phyloP scores from a whole-genome alignment of 371 early-diverging fungal genomes.

The Mycotypha africana region DNA sequence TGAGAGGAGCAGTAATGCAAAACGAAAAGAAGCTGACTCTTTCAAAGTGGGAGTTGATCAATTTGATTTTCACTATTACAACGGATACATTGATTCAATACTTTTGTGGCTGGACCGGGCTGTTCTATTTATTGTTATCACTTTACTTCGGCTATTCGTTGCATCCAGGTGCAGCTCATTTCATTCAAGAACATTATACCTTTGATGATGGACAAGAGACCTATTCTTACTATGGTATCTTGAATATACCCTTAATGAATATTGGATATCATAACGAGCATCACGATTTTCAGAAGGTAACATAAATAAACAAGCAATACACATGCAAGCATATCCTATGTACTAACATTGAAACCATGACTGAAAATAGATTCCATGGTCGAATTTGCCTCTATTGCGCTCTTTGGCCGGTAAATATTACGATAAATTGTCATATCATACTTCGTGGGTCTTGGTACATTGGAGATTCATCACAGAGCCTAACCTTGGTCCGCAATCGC shows the following conservation, averaged over 20 bases:
- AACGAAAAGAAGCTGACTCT: constrained; percentile 56
- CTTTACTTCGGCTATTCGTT: constrained; percentile 88
- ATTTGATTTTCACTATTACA: constrained; percentile 61
- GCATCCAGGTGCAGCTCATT: constrained; percentile 96
- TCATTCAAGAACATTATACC: constrained; percentile 97
- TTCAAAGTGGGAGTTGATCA: constrained; percentile 79
- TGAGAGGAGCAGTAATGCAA: constrained; percentile 77
- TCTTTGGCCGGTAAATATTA: constrained; percentile 88
- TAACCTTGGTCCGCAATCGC: constrained; percentile 78
- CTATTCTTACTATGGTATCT: constrained; percentile 93
- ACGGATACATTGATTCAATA: constrained; percentile 54
- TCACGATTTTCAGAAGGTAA: constrained; percentile 87
- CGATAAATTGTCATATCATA: constrained; percentile 75
- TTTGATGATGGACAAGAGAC: constrained; percentile 95
- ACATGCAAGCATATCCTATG: neutral
- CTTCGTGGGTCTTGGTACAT: constrained; percentile 85
- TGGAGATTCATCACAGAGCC: constrained; percentile 74
- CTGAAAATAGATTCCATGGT: constrained; percentile 83
- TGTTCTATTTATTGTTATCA: constrained; percentile 72
- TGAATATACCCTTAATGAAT: constrained; percentile 82
- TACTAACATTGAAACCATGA: neutral
- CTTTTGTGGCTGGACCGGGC: constrained; percentile 63
- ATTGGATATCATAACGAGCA: constrained; percentile 98
- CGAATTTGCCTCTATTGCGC: constrained; percentile 76
- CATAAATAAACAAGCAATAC: neutral